Evolutionary conservation across 2,329 filamentous ascomycete genomes (phyloP), one percentile per base, ranked within the genome.

Genomic region (Alternaria hordeiaustralica): DNA sequence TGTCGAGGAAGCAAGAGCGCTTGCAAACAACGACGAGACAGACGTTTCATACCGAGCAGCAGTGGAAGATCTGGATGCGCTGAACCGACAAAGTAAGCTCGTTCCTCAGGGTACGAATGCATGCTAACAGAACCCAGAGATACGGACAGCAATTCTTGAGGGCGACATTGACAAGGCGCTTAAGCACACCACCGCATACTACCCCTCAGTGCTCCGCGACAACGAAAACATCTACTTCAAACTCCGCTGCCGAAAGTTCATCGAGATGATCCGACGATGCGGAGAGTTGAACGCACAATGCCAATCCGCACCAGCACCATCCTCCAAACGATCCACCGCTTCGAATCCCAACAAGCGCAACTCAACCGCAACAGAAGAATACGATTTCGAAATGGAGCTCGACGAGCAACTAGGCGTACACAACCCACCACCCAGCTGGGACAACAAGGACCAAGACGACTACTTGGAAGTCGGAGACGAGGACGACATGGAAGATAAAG

Each of bases 91-190:
- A 82, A 89, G 94, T 96, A 83, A 77, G 90, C 12, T 25, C 9
- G 10, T 55, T 15, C 11, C 6, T 2, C 2, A 18, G 18, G 2
- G 6, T 9, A 23, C 55, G 13, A 13, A 11, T 3, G 12, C 10
- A 36, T 30, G n/a, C 66, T 74, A 45, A 75, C 55, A n/a, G 8
- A 0, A 13, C 1, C 1, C 74, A 97, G 92, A 89, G 78, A 97
- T 98, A 67, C 90, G 96, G 58, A 87, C 88, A 67, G 92, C 94
- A 1, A 93, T 99, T 50, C 85, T 98, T 3, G 92, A 97, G 63
- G 96, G 96, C 21, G 93, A 99, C 73, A 92, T 99, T 63, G 96
- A 98, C 79, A 89, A 87, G 70, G 95, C 95, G 0, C 85, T 98
- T n/a, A 91, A 94, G 78, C 87, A 90, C 72, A 97, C 92, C 4